These are phyloP conservation scores for Fragilaria crotonensis DNA, from an alignment of 108 stramenopile species.

Conservation along the genomic window DNA sequence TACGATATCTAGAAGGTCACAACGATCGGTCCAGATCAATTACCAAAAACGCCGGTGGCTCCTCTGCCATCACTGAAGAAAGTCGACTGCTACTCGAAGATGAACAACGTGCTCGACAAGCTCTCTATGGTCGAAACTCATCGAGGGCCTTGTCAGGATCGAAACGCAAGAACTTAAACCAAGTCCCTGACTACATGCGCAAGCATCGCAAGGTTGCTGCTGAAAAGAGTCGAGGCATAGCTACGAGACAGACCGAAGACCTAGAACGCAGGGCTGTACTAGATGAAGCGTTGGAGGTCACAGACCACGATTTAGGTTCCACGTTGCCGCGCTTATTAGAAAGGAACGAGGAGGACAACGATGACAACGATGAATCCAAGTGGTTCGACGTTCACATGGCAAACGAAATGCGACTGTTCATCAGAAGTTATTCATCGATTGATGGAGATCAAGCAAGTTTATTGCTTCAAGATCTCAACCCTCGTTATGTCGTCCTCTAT, in stretches of 20 bases:
- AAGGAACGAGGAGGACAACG: background rate
- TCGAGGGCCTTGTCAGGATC: no score
- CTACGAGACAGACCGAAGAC: conserved; percentile 36
- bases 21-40: conserved; percentile 62
- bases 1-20: conserved; percentile 47
- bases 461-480: conserved; percentile 74
- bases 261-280: conserved; percentile 57
- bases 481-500: conserved; percentile 81
- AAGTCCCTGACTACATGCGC: conserved; percentile 46
- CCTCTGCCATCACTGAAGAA: conserved; percentile 51
- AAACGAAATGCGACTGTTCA: conserved; percentile 43
- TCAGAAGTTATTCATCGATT: conserved; percentile 51
- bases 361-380: background rate
- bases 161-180: no score
- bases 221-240: conserved; percentile 56
- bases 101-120: conserved; percentile 45
- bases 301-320: conserved; percentile 46
- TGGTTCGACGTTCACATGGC: conserved; percentile 17
- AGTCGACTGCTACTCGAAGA: conserved; percentile 66
- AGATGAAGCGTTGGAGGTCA: conserved; percentile 67
- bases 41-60: conserved; percentile 23
- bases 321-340: background rate
- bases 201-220: conserved; percentile 53
- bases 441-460: conserved; percentile 53
- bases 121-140: conserved; percentile 35